Percentiles rank a stretch among this genome's conserved stretches.
phyloP scores from a whole-genome alignment of 2,329 filamentous ascomycete species.

The Plectosphaerella sp. region DNA sequence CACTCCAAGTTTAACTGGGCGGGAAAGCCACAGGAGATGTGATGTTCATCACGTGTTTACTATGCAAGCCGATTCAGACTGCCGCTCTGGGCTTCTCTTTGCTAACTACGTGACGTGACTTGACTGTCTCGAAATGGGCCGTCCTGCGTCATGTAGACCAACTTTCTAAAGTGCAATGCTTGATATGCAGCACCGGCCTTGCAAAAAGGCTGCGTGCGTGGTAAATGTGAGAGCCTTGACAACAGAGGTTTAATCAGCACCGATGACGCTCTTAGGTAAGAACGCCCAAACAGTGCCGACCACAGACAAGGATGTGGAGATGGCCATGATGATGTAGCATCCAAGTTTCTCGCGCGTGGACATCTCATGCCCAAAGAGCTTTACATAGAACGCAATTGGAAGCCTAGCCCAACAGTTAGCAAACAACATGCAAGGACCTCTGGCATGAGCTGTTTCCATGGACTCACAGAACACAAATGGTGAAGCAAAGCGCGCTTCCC shows the following conservation, averaged over 20 bases:
- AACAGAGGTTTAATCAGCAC: conserved; percentile 32
- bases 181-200: background rate
- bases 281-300: conserved; percentile 86
- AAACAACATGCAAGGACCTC: background rate
- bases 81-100: too few relatives aligned
- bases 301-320: conserved; percentile 66
- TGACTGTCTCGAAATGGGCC: background rate
- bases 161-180: conserved; percentile 1
- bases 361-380: conserved; percentile 77
- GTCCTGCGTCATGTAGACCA: background rate
- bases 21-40: too few relatives aligned
- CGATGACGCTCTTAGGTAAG: conserved; percentile 71
- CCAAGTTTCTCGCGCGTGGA: conserved; percentile 55
- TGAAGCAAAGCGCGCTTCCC: conserved; percentile 86
- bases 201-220: too few relatives aligned
- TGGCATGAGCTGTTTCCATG: background rate
- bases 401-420: conserved; percentile 35
- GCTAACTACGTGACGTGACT: too few relatives aligned
- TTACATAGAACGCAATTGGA: conserved; percentile 83
- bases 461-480: conserved; percentile 77
- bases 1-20: too few relatives aligned
- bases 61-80: too few relatives aligned
- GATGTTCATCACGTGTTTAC: too few relatives aligned
- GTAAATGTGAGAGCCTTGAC: background rate
- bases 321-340: conserved; percentile 64